These are phyloP conservation scores for Heterobasidion parviporum DNA, from an alignment of 1,284 basidiomycete genomes.

Conservation along the genomic window DNA sequence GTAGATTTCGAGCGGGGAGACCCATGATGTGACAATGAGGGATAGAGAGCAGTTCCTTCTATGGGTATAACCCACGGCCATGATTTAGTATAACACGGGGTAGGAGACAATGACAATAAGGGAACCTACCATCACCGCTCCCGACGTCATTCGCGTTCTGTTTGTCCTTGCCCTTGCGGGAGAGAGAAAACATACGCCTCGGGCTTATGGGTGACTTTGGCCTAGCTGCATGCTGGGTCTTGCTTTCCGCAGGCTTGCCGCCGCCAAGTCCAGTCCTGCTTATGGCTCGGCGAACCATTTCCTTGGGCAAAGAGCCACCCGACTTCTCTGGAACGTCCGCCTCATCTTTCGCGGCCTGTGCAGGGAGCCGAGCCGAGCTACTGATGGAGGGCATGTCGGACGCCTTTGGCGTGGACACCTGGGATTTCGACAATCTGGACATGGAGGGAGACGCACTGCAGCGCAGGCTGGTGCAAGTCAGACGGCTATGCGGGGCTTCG, in stretches of 20 bases:
- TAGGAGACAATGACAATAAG: neutral
- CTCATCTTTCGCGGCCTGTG: neutral
- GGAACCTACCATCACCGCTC: conserved; percentile 14
- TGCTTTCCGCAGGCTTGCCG: conserved; percentile 25
- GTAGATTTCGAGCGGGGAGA: neutral
- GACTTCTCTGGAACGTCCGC: conserved; percentile 1
- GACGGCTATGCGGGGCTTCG: too few species aligned
- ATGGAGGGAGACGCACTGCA: neutral
- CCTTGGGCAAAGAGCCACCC: conserved; percentile 4
- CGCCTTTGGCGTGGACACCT: neutral
- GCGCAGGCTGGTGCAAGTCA: neutral
- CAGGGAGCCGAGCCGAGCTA: neutral
- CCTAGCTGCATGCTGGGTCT: conserved; percentile 18
- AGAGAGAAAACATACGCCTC: conserved; percentile 49
- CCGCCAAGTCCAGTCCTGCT: conserved; percentile 51
- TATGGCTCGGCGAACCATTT: conserved; percentile 36
- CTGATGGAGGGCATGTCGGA: neutral
- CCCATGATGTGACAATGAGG: neutral
- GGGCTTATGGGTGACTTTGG: conserved; percentile 29
- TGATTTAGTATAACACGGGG: neutral
- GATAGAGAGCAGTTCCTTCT: neutral
- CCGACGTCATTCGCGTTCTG: conserved; percentile 29
- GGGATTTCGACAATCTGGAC: neutral
- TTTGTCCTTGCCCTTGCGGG: conserved; percentile 41
- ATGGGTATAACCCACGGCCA: neutral